phyloP scores from a whole-genome alignment of 345 rosid genomes.

The Cardamine occulta region DNA sequence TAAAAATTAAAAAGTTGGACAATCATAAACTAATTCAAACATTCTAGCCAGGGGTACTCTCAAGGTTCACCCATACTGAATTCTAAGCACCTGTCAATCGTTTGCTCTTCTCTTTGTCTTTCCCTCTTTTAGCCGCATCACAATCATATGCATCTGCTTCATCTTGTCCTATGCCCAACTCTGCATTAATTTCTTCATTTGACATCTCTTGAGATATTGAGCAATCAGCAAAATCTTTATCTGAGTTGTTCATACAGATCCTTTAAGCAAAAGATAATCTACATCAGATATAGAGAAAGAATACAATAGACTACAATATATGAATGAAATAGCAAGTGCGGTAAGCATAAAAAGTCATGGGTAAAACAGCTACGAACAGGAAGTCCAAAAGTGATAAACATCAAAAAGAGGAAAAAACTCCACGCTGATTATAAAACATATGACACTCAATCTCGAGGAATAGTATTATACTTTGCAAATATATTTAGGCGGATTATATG shows the following conservation, averaged over 20 bases:
- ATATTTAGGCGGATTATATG: background rate
- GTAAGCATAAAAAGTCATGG: conserved; percentile 1
- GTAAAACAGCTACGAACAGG: background rate
- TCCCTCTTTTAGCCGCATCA: conserved; percentile 51
- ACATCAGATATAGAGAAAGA: conserved; percentile 28
- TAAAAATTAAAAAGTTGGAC: conserved; percentile 23
- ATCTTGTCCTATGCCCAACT: conserved; percentile 85
- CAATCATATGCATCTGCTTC: conserved; percentile 82
- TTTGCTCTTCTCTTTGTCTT: conserved; percentile 57
- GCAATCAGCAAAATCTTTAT: conserved; percentile 76
- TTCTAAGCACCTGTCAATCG: conserved; percentile 54
- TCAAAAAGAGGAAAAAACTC: background rate
- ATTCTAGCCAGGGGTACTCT: conserved; percentile 10
- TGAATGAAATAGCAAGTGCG: conserved; percentile 8
- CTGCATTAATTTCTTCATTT: conserved; percentile 87
- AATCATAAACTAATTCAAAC: conserved; percentile 8
- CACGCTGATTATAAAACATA: background rate
- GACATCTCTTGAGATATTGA: conserved; percentile 88
- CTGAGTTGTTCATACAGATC: conserved; percentile 81
- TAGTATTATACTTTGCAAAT: background rate
- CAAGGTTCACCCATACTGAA: conserved; percentile 21
- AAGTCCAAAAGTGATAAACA: conserved; percentile 10
- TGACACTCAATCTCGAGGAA: conserved; percentile 12
- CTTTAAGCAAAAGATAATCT: conserved; percentile 46
- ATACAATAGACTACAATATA: background rate